Base-by-base conservation (phyloP, 139 green algal species). In the Chlorella vulgaris region DNA sequence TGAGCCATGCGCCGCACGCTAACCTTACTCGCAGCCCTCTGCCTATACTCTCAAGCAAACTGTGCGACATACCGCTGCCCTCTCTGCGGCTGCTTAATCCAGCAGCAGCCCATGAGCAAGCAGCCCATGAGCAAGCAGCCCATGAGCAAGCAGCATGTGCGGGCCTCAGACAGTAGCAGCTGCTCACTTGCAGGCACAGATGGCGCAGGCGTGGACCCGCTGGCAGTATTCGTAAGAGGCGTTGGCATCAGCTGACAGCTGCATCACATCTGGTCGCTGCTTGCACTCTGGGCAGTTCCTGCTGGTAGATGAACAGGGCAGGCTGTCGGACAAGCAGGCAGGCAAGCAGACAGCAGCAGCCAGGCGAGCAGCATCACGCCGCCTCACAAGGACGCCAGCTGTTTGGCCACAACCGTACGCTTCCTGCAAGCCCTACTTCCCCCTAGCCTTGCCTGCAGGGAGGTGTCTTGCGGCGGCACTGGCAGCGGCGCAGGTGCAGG, bases 271-370 rank as follows among this genome's bases (percentile, higher is more conserved):
- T 0, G 50, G 33, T 22, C 83, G 81, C 33, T 60, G 81, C 80
- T 88, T 88, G 86, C 86, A 90, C 33, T 77, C 66, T 47, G 86
- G 86, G 63, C 86, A 90, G 75, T 90, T 90, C 28, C 81, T 70
- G 75, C 76, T n/a, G n/a, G n/a, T n/a, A n/a, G n/a, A n/a, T n/a
- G n/a, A n/a, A n/a, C n/a, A n/a, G n/a, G n/a, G n/a, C n/a, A n/a
- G n/a, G n/a, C n/a, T n/a, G n/a, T n/a, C n/a, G n/a, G n/a, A n/a
- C n/a, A 83, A 0, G 78, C 73, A 82, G 80, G 19, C 74, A 66
- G 47, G 61, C 75, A n/a, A n/a, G n/a, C n/a, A n/a, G n/a, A n/a
- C n/a, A n/a, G n/a, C n/a, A n/a, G n/a, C n/a, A n/a, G n/a, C n/a
- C n/a, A n/a, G n/a, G n/a, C n/a, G n/a, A n/a, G n/a, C n/a, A n/a